Conservation (phyloP, 306 rosid genomes). For the Vicia sativa region DNA sequence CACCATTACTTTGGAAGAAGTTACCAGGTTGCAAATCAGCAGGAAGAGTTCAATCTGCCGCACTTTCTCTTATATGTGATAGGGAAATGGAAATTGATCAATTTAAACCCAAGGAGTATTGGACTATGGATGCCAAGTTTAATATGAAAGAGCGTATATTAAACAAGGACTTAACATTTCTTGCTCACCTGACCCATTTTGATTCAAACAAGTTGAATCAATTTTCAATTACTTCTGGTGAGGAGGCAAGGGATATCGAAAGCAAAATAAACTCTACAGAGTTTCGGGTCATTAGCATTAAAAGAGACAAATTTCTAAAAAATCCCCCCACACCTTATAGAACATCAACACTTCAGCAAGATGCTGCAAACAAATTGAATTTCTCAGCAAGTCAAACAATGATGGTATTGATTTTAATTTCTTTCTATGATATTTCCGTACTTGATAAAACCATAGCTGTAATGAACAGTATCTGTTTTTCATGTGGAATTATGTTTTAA, state of each 20-base stretch:
- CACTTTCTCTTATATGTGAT: constrained; percentile 91
- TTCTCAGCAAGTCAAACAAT: constrained; percentile 72
- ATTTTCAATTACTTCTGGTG: constrained; percentile 67
- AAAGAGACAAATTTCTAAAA: constrained; percentile 60
- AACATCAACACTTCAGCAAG: constrained; percentile 99
- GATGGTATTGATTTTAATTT: constrained; percentile 61
- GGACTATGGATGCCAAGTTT: constrained; percentile 64
- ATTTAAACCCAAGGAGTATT: constrained; percentile 79
- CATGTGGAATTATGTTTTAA: not conserved
- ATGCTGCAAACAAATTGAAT: constrained; percentile 87
- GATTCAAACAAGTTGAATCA: constrained; percentile 71
- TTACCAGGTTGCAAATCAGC: constrained; percentile 98
- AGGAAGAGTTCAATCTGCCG: constrained; percentile 97
- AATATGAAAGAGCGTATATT: constrained; percentile 42
- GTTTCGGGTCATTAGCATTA: constrained; percentile 62
- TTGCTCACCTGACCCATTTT: constrained; percentile 77
- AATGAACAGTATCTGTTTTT: constrained; percentile 31
- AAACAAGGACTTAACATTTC: constrained; percentile 42
- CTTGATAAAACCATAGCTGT: constrained; percentile 14
- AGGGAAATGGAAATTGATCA: constrained; percentile 93
- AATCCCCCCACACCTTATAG: constrained; percentile 92
- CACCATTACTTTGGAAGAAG: constrained; percentile 96
- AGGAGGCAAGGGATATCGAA: constrained; percentile 63
- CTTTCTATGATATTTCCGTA: constrained; percentile 19
- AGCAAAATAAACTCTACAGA: constrained; percentile 48